These are phyloP conservation scores for Lycium ferocissimum DNA, from an alignment of 257 asterid species.

Conservation along the genomic window DNA sequence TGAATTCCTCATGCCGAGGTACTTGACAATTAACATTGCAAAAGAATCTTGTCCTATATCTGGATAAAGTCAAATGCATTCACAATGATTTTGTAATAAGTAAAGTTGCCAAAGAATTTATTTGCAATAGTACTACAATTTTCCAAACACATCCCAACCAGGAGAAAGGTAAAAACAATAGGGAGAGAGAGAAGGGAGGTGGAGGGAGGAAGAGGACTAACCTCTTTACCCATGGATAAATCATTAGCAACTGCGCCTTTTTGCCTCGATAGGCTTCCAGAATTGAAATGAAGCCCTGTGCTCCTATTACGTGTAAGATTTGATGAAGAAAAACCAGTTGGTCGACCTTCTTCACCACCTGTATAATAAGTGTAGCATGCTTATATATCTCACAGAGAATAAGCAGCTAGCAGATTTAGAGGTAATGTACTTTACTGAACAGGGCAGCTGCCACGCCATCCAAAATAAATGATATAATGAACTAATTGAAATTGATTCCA, in stretches of 20 bases:
- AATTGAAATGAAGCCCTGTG: slow-evolving; percentile 47
- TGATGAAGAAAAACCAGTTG: slow-evolving; percentile 51
- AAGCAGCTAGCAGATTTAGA: background rate
- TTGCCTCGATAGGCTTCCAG: slow-evolving; percentile 65
- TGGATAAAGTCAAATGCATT: background rate
- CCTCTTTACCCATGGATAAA: slow-evolving; percentile 58
- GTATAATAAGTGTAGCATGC: slow-evolving; percentile 30
- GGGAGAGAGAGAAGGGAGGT: background rate
- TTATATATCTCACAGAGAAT: background rate
- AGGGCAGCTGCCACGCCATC: background rate
- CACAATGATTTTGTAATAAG: background rate
- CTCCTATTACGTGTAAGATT: slow-evolving; percentile 56
- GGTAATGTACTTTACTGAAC: background rate
- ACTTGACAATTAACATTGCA: slow-evolving; percentile 12
- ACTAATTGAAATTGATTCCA: background rate
- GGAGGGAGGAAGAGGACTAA: slow-evolving; percentile 31
- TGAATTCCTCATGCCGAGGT: background rate
- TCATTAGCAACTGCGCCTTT: slow-evolving; percentile 59
- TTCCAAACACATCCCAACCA: background rate
- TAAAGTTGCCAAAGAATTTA: background rate
- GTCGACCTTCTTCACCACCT: slow-evolving; percentile 75
- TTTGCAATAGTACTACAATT: background rate
- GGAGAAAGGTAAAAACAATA: background rate
- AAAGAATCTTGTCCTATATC: background rate
- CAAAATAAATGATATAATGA: background rate